phyloP scores from a whole-genome alignment of 2,329 filamentous ascomycete genomes.

The Aspergillus flavus region DNA sequence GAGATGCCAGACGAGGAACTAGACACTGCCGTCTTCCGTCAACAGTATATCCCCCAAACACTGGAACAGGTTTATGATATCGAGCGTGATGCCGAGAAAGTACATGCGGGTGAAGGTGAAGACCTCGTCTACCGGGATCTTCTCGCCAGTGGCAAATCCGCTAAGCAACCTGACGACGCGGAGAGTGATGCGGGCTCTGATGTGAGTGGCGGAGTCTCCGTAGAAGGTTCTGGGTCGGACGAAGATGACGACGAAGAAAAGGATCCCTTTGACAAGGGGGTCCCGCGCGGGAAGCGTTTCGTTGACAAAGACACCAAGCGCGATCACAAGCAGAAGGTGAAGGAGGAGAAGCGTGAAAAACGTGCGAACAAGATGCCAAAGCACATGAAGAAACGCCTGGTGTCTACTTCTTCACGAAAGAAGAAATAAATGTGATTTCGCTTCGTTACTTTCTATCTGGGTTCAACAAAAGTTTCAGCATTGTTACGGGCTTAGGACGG shows the following conservation, averaged over 20 bases:
- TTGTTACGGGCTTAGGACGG: constrained; percentile 4
- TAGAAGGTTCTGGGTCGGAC: constrained; percentile 37
- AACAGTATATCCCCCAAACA: constrained; percentile 95
- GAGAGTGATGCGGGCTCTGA: constrained; percentile 40
- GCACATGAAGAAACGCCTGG: constrained; percentile 75
- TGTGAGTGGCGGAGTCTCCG: constrained; percentile 37
- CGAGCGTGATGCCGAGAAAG: constrained; percentile 81
- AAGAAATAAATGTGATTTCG: constrained; percentile 34
- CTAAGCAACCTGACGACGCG: constrained; percentile 34
- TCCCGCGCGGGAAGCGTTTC: constrained; percentile 78
- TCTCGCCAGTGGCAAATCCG: constrained; percentile 65
- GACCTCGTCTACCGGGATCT: constrained; percentile 85
- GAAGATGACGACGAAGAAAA: constrained; percentile 53
- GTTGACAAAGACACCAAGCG: constrained; percentile 91
- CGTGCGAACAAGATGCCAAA: constrained; percentile 96
- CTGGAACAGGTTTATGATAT: constrained; percentile 96
- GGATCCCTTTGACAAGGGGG: constrained; percentile 63
- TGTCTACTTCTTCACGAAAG: constrained; percentile 35
- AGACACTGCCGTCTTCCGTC: constrained; percentile 89
- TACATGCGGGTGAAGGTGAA: constrained; percentile 71
- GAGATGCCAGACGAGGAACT: constrained; percentile 60
- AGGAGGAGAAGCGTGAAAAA: constrained; percentile 94
- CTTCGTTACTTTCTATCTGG: neutral
- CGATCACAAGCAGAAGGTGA: constrained; percentile 85
- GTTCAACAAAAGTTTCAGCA: constrained; percentile 11